phyloP scores from a whole-genome alignment of 179 eudicot genomes.

The Silene coronaria region DNA sequence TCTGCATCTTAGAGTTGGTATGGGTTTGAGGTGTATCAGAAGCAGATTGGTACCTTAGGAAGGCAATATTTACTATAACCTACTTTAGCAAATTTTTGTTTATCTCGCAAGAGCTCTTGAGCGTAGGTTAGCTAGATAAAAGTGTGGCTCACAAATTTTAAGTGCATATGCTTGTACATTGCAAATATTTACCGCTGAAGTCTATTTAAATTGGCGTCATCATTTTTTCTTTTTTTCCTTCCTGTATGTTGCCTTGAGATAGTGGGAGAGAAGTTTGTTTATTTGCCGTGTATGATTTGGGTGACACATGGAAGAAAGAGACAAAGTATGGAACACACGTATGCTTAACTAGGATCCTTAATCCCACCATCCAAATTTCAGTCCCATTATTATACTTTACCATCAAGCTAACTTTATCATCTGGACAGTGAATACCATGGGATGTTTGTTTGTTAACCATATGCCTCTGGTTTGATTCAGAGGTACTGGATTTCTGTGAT shows the following conservation, averaged over 20 bases:
- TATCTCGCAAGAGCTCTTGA: background rate
- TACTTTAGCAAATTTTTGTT: background rate
- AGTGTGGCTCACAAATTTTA: background rate
- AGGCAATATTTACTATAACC: background rate
- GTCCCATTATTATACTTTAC: background rate
- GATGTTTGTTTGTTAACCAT: conserved; percentile 14
- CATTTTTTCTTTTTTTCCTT: too few species aligned
- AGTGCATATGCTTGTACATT: background rate
- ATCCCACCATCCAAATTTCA: background rate
- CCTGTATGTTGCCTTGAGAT: background rate
- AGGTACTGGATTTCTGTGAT: conserved; percentile 89
- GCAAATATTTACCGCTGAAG: background rate
- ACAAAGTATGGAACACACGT: background rate
- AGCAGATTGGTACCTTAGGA: background rate
- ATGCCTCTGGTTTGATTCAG: conserved; percentile 33
- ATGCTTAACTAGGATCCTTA: background rate
- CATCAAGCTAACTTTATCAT: background rate
- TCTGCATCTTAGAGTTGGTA: background rate
- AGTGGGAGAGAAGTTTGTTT: background rate
- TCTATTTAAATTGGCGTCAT: too few species aligned
- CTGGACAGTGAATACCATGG: background rate
- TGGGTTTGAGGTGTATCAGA: background rate
- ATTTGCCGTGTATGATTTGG: background rate
- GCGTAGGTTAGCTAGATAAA: background rate
- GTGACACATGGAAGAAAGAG: background rate